Conservation (phyloP, 352 stramenopile species). For the Globisporangium cylindrosporum region DNA sequence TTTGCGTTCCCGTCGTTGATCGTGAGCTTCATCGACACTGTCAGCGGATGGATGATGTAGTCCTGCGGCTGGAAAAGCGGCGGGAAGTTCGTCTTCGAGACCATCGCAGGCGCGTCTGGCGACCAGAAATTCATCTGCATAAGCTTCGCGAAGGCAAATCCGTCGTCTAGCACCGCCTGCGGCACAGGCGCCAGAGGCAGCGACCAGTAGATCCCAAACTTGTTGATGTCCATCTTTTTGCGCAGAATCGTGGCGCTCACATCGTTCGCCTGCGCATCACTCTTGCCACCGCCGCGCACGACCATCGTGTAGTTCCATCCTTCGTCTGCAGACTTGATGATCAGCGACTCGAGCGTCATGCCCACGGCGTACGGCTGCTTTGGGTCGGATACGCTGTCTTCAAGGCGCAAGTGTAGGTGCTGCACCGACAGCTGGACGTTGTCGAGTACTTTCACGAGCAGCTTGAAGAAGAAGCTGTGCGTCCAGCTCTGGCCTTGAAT, state of each 20-base stretch:
- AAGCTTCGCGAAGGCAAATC: slow-evolving; percentile 50
- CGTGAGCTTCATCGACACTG: slow-evolving; percentile 74
- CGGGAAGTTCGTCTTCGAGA: slow-evolving; percentile 19
- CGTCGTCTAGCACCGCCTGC: slow-evolving; percentile 40
- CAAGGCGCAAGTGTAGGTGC: slow-evolving; percentile 69
- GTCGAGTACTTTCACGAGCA: slow-evolving; percentile 78
- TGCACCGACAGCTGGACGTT: slow-evolving; percentile 84
- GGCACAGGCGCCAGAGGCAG: slow-evolving; percentile 49
- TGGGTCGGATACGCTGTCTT: slow-evolving; percentile 58
- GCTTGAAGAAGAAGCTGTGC: slow-evolving; percentile 75
- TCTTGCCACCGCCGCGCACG: slow-evolving; percentile 33
- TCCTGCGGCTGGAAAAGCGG: slow-evolving; percentile 46
- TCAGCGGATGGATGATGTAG: slow-evolving; percentile 75
- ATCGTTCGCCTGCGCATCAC: slow-evolving; percentile 7
- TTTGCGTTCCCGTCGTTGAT: slow-evolving; percentile 81
- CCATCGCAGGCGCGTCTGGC: slow-evolving; percentile 6
- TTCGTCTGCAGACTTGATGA: slow-evolving; percentile 80
- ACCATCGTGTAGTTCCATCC: slow-evolving; percentile 85
- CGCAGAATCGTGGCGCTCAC: slow-evolving; percentile 43
- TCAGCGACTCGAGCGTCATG: slow-evolving; percentile 73
- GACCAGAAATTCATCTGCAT: slow-evolving; percentile 74
- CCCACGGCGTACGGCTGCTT: slow-evolving; percentile 53
- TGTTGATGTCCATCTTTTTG: slow-evolving; percentile 83
- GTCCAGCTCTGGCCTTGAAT: slow-evolving; percentile 40
- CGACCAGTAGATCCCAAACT: slow-evolving; percentile 81